These are phyloP conservation scores for Pseudovirgaria hyperparasitica DNA, from an alignment of 2,329 filamentous ascomycete genomes.

Conservation along the genomic window DNA sequence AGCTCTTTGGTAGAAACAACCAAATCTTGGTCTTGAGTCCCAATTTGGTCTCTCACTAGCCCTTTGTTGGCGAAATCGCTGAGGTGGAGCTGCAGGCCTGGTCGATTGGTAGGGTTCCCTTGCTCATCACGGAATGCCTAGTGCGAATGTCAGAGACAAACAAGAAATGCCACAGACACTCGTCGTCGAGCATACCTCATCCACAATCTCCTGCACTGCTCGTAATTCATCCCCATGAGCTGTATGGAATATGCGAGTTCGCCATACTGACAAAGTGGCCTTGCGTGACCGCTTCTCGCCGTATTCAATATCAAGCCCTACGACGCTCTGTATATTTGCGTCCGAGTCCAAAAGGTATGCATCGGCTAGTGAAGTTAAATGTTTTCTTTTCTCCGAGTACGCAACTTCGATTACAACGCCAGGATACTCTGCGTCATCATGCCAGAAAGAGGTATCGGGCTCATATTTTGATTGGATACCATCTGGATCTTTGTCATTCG, in stretches of 20 bases:
- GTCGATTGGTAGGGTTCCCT: constrained; percentile 9
- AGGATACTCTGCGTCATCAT: constrained; percentile 11
- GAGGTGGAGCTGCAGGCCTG: constrained; percentile 10
- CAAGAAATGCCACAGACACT: too few relatives aligned
- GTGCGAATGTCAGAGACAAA: constrained; percentile 5
- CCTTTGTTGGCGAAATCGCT: constrained; percentile 14
- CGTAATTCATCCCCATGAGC: constrained; percentile 6
- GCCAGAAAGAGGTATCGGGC: constrained; percentile 12
- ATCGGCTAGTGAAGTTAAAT: constrained; percentile 8
- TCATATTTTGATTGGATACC: constrained; percentile 10
- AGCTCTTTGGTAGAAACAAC: constrained; percentile 7
- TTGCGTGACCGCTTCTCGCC: constrained; percentile 7
- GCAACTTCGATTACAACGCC: constrained; percentile 12
- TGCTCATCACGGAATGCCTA: constrained; percentile 16
- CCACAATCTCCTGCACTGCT: constrained; percentile 5
- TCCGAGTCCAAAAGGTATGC: constrained; percentile 11
- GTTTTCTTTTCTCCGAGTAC: constrained; percentile 9
- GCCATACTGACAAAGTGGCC: constrained; percentile 9
- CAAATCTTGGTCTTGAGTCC: constrained; percentile 5
- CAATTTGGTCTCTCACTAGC: constrained; percentile 6
- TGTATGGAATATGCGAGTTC: constrained; percentile 4
- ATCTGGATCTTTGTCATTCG: constrained; percentile 2
- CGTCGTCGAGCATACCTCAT: constrained; percentile 7
- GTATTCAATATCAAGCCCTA: constrained; percentile 10
- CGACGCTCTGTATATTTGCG: constrained; percentile 8